Evolutionary conservation across 805 yeast species (phyloP).

Genomic region (Kurtzmaniella cleridarum): DNA sequence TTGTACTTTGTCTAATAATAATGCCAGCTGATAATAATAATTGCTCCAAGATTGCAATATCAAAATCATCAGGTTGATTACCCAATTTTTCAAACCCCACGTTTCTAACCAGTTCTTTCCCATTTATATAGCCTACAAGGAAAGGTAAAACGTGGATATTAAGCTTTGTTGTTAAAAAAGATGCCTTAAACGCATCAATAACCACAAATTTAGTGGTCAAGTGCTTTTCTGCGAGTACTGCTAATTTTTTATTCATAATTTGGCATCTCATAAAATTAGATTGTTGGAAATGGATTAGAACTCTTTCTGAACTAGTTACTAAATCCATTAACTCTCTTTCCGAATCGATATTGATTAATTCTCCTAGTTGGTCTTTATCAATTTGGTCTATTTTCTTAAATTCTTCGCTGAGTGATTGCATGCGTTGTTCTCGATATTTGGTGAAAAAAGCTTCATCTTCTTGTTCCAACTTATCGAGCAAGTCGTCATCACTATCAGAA

Average conservation of each 20-base stretch:
- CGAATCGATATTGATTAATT: slow-evolving; percentile 32
- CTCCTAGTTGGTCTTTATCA: slow-evolving; percentile 28
- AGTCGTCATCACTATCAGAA: slow-evolving; percentile 29
- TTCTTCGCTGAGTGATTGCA: slow-evolving; percentile 49
- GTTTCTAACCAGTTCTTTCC: slow-evolving; percentile 53
- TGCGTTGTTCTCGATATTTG: slow-evolving; percentile 57
- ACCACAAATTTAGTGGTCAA: slow-evolving; percentile 47
- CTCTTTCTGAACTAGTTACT: slow-evolving; percentile 37
- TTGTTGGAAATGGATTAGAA: slow-evolving; percentile 61
- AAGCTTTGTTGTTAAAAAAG: slow-evolving; percentile 64
- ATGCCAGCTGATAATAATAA: slow-evolving; percentile 12
- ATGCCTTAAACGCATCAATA: slow-evolving; percentile 60
- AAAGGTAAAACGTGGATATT: slow-evolving; percentile 67
- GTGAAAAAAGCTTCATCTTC: slow-evolving; percentile 37
- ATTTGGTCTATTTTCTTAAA: slow-evolving; percentile 29
- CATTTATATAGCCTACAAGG: slow-evolving; percentile 55
- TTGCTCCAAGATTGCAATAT: slow-evolving; percentile 44
- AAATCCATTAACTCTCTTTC: slow-evolving; percentile 56
- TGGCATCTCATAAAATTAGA: slow-evolving; percentile 57
- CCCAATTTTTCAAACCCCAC: slow-evolving; percentile 68
- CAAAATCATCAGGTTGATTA: slow-evolving; percentile 40
- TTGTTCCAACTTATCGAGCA: slow-evolving; percentile 49
- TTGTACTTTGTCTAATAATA: slow-evolving; percentile 12
- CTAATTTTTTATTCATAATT: slow-evolving; percentile 45
- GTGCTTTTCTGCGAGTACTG: slow-evolving; percentile 51